Base-by-base conservation (phyloP, 1,284 basidiomycete genomes). In the Heterobasidion parviporum region DNA sequence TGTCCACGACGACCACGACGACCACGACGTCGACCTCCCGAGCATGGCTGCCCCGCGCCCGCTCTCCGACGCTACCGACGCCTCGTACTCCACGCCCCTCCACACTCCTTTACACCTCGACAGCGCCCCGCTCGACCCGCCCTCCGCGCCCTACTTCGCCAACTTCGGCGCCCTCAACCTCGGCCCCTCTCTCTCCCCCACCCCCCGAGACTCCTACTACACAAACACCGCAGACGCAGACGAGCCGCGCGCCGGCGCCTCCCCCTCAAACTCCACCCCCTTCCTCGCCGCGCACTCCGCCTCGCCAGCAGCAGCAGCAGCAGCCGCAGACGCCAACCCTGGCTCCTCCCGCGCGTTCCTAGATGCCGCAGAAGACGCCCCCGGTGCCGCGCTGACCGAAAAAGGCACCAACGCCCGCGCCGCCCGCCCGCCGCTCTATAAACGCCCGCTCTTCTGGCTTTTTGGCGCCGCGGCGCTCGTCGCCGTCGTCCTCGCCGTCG, bases 401-500 rank as follows among this genome's bases (percentile, higher is more conserved):
- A 55, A 36, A 15, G 35, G 9, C 0, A 26, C 47, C 33, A n/a
- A 6, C 41, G 48, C 9, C 26, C 8, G 36, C 20, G 16, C 16
- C 32, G 8, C n/a, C 16, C 46, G 34, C 38, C 32, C 36, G 20
- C 53, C 60, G 1, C 36, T 60, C 36, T 60, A 58, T 54, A 54
- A 54, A 36, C 62, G 61, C 18, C 59, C 55, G 10, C 50, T 54
- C 3, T 36, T 59, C 20, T 60, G 56, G 62, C 57, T 71, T 20
- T 57, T 66, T 12, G 69, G 61, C 33, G 56, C 71, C 9, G 63
- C 66, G 2, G 67, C 67, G 8, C 59, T 82, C 20, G 63, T 75
- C 41, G 64, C 77, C 50, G 62, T 83, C 20, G 70, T 77, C 48
- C 69, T 81, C 33, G 78, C 72, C 14, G 71, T 84, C 35, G 68